Evolutionary conservation across 1,284 basidiomycete species (phyloP).

Genomic region (Rhodotorula sp.): DNA sequence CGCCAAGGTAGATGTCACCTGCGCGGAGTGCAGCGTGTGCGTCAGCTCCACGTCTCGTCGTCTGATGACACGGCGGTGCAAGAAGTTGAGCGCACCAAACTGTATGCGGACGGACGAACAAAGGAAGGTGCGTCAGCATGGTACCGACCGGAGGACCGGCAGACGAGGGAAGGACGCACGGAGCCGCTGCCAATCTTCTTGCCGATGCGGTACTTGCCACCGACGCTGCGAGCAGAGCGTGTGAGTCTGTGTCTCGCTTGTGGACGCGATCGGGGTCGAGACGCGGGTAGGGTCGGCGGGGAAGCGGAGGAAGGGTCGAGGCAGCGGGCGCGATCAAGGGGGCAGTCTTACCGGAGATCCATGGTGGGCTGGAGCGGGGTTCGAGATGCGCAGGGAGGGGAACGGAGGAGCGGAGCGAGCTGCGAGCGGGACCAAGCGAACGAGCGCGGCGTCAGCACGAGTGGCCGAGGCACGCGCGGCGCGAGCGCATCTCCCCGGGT

Average conservation of each 20-base stretch:
- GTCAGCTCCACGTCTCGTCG: not conserved
- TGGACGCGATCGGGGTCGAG: not conserved
- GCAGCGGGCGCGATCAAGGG: not conserved
- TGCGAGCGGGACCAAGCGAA: not conserved
- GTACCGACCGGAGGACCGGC: not conserved
- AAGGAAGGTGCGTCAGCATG: not conserved
- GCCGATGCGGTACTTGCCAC: conserved; percentile 68
- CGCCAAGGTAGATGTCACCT: conserved; percentile 99
- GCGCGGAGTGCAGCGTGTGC: not conserved
- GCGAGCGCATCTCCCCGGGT: not conserved
- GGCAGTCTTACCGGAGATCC: conserved; percentile 31
- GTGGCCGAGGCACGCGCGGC: not conserved
- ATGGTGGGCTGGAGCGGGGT: conserved; percentile 2
- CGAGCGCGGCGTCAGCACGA: not conserved
- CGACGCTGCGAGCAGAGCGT: conserved; percentile 12
- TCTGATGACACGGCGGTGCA: too few relatives aligned
- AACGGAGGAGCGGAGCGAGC: not conserved
- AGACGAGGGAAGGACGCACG: conserved; percentile 61
- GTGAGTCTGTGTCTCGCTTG: not conserved
- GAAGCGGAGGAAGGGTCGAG: not conserved
- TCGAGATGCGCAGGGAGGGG: not conserved
- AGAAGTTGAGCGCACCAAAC: conserved; percentile 14
- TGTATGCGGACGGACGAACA: not conserved
- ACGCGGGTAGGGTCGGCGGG: not conserved
- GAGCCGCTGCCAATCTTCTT: conserved; percentile 99